A percentile compares a stretch with the other conserved stretches of the same genome.
phyloP scores from a whole-genome alignment of 148 eudicot species.

The Rhododendron mucronatum region DNA sequence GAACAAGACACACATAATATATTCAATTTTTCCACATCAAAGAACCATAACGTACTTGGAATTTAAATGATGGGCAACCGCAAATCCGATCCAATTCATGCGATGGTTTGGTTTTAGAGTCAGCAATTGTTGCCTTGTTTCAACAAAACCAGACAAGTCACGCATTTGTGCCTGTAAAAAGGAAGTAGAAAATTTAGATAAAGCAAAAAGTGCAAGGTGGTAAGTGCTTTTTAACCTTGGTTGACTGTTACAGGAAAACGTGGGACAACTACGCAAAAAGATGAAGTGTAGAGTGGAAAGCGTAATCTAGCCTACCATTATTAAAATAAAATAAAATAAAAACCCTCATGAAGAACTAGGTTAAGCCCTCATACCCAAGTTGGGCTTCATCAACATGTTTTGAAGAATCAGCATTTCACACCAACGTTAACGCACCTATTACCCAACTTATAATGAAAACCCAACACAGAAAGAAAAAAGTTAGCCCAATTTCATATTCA shows the following conservation, averaged over 20 bases:
- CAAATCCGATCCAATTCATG: conserved; percentile 99
- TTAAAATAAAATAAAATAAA: too few relatives aligned
- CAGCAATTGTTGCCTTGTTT: conserved; percentile 93
- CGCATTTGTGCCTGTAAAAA: conserved; percentile 93
- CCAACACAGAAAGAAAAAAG: background rate
- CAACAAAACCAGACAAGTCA: conserved; percentile 91
- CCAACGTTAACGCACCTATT: background rate
- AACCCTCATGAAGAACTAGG: background rate
- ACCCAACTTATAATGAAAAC: background rate
- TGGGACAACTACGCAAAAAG: background rate
- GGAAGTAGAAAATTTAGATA: background rate
- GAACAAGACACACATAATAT: background rate
- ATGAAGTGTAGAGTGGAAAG: background rate
- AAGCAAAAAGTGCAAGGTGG: background rate
- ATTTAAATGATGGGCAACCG: conserved; percentile 87
- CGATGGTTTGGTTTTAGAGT: conserved; percentile 97
- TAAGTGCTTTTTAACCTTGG: background rate
- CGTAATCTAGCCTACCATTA: background rate
- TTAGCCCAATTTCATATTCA: conserved; percentile 11
- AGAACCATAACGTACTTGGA: conserved; percentile 48
- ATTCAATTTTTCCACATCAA: background rate
- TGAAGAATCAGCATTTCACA: background rate
- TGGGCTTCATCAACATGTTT: background rate
- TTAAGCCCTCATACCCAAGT: background rate
- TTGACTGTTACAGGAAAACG: background rate